Conservation (phyloP, 225 moss, liverwort and hornwort species). For the Climacium dendroides region DNA sequence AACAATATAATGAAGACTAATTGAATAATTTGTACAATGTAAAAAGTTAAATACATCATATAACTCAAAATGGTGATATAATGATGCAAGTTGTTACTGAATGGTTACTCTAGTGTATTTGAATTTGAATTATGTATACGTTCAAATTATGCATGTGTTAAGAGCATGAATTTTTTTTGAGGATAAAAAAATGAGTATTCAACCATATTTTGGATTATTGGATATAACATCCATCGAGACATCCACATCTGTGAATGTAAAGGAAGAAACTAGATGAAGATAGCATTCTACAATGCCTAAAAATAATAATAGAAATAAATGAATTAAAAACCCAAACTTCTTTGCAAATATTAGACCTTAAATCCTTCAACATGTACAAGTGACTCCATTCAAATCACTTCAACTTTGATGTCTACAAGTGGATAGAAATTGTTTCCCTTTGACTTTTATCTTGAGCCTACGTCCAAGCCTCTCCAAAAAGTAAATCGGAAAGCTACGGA, state of each 20-base stretch:
- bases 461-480: background rate
- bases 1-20: too few species aligned
- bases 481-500: fast-evolving
- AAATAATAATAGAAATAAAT: background rate
- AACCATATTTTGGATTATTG: background rate
- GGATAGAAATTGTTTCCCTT: fast-evolving
- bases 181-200: background rate
- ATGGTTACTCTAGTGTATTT: background rate
- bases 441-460: background rate
- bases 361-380: fast-evolving
- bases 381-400: background rate
- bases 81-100: background rate
- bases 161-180: background rate
- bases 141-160: background rate
- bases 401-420: fast-evolving
- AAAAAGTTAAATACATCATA: background rate
- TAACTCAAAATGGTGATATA: background rate
- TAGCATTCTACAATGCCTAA: fast-evolving
- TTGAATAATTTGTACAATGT: background rate
- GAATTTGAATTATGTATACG: background rate
- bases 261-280: fast-evolving
- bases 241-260: fast-evolving
- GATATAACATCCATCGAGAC: too few species aligned
- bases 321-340: background rate
- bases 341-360: background rate